A percentile compares a stretch with the other conserved stretches of the same genome.
These are phyloP conservation scores for Hippophae gyantsensis DNA, from an alignment of 306 rosid genomes.

Conservation along the genomic window DNA sequence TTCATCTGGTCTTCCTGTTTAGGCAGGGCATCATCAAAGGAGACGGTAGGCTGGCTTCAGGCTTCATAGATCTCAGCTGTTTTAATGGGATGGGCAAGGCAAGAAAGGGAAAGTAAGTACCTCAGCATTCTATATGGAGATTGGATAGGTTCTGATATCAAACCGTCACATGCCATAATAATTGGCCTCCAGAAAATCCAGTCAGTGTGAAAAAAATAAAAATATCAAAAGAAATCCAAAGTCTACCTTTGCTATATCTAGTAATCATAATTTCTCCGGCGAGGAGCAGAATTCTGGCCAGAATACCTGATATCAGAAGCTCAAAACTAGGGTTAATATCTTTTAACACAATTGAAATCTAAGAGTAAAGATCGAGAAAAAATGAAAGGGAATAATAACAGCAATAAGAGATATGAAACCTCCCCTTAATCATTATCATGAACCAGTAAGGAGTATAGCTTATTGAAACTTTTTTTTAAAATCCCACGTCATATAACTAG, in stretches of 20 bases:
- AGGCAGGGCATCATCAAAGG: slow-evolving; percentile 29
- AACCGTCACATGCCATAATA: slow-evolving; percentile 34
- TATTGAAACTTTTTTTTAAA: too few relatives aligned
- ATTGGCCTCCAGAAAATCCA: slow-evolving; percentile 27
- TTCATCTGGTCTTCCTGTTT: slow-evolving; percentile 95
- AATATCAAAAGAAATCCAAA: slow-evolving; percentile 20
- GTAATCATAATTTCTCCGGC: slow-evolving; percentile 55
- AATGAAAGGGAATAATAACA: background rate
- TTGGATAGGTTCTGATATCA: slow-evolving; percentile 71
- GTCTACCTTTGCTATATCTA: slow-evolving; percentile 30
- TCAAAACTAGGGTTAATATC: slow-evolving; percentile 21
- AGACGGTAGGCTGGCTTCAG: slow-evolving; percentile 71
- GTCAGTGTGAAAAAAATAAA: slow-evolving; percentile 27
- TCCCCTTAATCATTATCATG: too few relatives aligned
- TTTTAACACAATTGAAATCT: background rate
- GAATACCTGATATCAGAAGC: slow-evolving; percentile 39
- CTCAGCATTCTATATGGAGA: slow-evolving; percentile 72
- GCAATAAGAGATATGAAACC: background rate
- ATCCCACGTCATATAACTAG: too few relatives aligned
- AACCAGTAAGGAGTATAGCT: too few relatives aligned
- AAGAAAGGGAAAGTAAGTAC: slow-evolving; percentile 75
- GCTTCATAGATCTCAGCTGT: slow-evolving; percentile 99
- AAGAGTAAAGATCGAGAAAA: background rate
- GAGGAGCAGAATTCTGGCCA: slow-evolving; percentile 42
- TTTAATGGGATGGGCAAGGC: slow-evolving; percentile 91